Conservation (phyloP, 257 asterid genomes). For the Cruciata laevipes region DNA sequence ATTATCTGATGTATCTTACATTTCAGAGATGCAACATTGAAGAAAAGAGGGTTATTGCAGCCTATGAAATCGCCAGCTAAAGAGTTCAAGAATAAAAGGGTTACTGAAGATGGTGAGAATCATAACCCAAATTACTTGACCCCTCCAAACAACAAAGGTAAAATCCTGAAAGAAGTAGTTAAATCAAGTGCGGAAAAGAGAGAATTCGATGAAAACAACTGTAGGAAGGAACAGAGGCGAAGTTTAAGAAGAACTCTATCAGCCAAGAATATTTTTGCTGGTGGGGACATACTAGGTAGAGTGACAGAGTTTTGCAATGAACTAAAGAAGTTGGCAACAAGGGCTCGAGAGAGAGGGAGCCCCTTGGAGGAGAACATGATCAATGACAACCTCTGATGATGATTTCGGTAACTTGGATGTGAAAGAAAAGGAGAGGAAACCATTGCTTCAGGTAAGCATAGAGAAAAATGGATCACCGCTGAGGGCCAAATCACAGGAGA, state of each 20-base stretch:
- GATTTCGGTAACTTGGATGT: slow-evolving; percentile 22
- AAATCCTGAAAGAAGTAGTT: slow-evolving; percentile 38
- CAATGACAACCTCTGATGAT: slow-evolving; percentile 9
- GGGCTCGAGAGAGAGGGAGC: slow-evolving; percentile 41
- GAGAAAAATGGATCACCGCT: slow-evolving; percentile 40
- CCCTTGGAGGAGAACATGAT: slow-evolving; percentile 18
- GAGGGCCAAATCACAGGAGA: slow-evolving; percentile 40
- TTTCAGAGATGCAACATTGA: slow-evolving; percentile 72
- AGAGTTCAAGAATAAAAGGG: slow-evolving; percentile 25
- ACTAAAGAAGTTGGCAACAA: slow-evolving; percentile 62
- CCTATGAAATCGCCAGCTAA: slow-evolving; percentile 34
- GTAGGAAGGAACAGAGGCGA: slow-evolving; percentile 36
- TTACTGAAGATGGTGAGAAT: slow-evolving; percentile 60
- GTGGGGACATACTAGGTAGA: slow-evolving; percentile 72
- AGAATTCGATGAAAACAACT: slow-evolving; percentile 20
- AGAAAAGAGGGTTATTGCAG: slow-evolving; percentile 54
- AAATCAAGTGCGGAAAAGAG: slow-evolving; percentile 62
- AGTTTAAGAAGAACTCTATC: slow-evolving; percentile 77
- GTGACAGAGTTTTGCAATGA: slow-evolving; percentile 86
- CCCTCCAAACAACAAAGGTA: slow-evolving; percentile 39
- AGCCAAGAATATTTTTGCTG: slow-evolving; percentile 74
- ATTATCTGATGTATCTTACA: background rate
- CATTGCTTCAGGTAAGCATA: slow-evolving; percentile 42
- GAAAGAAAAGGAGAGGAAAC: slow-evolving; percentile 61
- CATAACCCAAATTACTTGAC: slow-evolving; percentile 59